A percentile compares a stretch with the other conserved stretches of the same genome.
Conservation (phyloP, 2,329 filamentous ascomycete species). For the Simplicillium aogashimaense region DNA sequence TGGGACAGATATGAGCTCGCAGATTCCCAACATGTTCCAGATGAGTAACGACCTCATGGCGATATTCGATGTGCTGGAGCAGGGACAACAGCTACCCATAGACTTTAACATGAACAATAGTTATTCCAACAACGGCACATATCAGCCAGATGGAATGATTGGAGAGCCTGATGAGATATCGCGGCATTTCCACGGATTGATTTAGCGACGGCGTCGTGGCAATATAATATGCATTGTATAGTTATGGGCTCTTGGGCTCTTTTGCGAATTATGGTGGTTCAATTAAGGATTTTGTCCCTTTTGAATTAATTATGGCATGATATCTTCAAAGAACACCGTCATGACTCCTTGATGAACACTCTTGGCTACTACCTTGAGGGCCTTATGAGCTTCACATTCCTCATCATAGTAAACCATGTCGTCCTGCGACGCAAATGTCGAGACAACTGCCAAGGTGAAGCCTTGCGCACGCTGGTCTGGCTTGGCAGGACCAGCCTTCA, state of each 20-base stretch:
- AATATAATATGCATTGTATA: too few species aligned
- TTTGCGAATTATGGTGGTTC: too few species aligned
- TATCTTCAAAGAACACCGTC: constrained; percentile 40
- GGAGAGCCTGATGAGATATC: constrained; percentile 8
- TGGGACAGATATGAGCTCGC: constrained; percentile 7
- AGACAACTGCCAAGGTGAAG: constrained; percentile 46
- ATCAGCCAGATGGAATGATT: constrained; percentile 3
- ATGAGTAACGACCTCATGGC: constrained; percentile 24
- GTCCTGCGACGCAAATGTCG: constrained; percentile 43
- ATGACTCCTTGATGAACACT: constrained; percentile 26
- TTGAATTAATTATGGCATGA: background rate
- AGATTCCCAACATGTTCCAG: constrained; percentile 20
- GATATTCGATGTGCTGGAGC: constrained; percentile 23
- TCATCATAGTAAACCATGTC: constrained; percentile 55
- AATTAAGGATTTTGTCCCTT: constrained; percentile 1
- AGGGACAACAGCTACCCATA: constrained; percentile 14
- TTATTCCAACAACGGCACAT: constrained; percentile 8
- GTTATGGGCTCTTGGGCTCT: too few species aligned
- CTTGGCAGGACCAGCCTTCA: constrained; percentile 36
- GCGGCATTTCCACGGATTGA: constrained; percentile 18
- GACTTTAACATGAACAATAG: constrained; percentile 7
- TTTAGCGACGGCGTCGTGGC: constrained; percentile 4
- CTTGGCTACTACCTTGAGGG: constrained; percentile 21
- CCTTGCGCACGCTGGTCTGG: constrained; percentile 47
- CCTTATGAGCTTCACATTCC: constrained; percentile 20